Base-by-base conservation (phyloP, 768 basidiomycete species). In the Trametes gibbosa region DNA sequence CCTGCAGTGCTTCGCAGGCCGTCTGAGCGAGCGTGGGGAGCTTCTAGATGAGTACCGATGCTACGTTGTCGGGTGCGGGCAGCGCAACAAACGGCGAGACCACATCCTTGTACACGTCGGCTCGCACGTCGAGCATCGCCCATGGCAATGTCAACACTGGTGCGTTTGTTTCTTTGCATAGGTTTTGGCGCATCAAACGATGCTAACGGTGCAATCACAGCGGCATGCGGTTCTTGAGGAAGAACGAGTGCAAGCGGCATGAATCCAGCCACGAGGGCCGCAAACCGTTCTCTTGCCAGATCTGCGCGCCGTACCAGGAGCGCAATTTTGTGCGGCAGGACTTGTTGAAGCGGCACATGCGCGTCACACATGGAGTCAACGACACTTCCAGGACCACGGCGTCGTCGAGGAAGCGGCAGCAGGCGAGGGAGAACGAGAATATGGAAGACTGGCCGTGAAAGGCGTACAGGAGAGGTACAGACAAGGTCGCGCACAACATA, bases 221-320 rank as follows among this genome's bases (percentile, higher is more conserved):
- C 67, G 70, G 81, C 2, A 76, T 84, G 58, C 76, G 83, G 13
- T 90, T 89, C 73, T 68, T 87, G 58, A 84, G 88, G 58, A 89
- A 85, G 70, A 89, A 90, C 65, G 87, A 90, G 68, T 87, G 85
- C 74, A 89, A 87, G 68, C 82, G 88, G 25, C 88, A 90, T 60
- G 86, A 87, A 69, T 76, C 82, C 14, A 84, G 81, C 59, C 87
- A 90, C 65, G 80, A 75, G 12, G 84, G 83, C 14, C 66, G 63
- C 40, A 80, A 84, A 58, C 87, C 87, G 7, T 87, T 81, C 62
- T 72, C 74, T 21, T 90, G 88, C 58, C 65, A 76, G 50, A 71
- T 84, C 39, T 89, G 87, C 54, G 73, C 77, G 49, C 61, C 68
- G 7, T 42, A 32, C 29, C 73, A 73, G 2, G 76, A 76, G 41